Evolutionary conservation across 805 yeast genomes (phyloP), one percentile per base, ranked within the genome.

Genomic region (Starmerella vaccinii): DNA sequence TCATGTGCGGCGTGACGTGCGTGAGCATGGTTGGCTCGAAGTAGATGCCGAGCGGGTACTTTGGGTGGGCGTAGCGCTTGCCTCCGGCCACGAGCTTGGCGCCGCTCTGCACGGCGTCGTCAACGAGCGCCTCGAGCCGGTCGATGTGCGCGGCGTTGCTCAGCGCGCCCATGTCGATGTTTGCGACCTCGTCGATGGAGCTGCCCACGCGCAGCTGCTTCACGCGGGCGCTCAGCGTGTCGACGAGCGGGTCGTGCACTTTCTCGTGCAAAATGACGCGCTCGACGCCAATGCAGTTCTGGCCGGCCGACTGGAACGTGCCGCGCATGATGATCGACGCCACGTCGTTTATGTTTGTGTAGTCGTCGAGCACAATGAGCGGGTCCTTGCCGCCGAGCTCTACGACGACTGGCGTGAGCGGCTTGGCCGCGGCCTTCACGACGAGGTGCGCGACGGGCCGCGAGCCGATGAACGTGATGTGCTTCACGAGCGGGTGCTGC

Each of bases 311-410:
- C 69, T 92, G 99, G 71, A 90, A 92, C 0, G 95, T 82, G 32
- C 98, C 99, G 62, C 99, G 76, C 82, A 92, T 76, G 35, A 92
- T 75, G 23, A 88, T 80, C 15, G 95, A 85, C 0, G 95, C 81
- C 38, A 82, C 69, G 4, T 74, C 59, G 32, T 37, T 26, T 9
- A 55, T 32, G 12, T 51, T 46, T 40, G 51, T 49, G 29, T 53
- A 54, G 37, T 61, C 65, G 61, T 90, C 97, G 57, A 92, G 74
- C 3, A 89, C 87, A 47, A 92, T 74, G 19, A 87, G 78, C 0
- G 97, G 83, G 65, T 92, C 99, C 62, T 92, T 92, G 19, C 99
- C 99, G 33, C 99, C 99, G 33, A 92, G 73, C 66, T 92, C 99
- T 9, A 87, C 89, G 21, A 90, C 97, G 39, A 90, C 88, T 0